A percentile compares a stretch with the other conserved stretches of the same genome.
Conservation (phyloP, 1,284 basidiomycete species). For the Caloboletus inedulis region DNA sequence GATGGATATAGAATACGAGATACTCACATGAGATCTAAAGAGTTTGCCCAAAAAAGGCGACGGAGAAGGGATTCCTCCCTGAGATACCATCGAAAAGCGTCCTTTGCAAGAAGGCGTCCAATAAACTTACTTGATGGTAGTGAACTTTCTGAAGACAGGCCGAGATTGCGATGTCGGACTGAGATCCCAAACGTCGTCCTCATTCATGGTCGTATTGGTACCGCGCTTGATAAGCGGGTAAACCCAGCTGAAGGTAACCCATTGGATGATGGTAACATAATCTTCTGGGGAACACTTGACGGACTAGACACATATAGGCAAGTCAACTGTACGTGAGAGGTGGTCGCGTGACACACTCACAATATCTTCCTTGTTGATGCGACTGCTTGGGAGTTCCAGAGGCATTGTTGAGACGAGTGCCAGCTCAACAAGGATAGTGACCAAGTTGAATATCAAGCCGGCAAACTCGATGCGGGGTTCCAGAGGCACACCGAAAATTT, state of each 20-base stretch:
- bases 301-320: slow-evolving; percentile 31
- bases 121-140: slow-evolving; percentile 31
- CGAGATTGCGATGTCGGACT: slow-evolving; percentile 53
- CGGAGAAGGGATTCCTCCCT: slow-evolving; percentile 56
- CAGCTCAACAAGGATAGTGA: slow-evolving; percentile 36
- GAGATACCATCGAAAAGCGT: not conserved
- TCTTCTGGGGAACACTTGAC: slow-evolving; percentile 57
- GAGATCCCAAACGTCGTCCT: slow-evolving; percentile 58
- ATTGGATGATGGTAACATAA: slow-evolving; percentile 59
- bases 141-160: slow-evolving; percentile 50
- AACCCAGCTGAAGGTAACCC: slow-evolving; percentile 71
- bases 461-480: slow-evolving; percentile 28
- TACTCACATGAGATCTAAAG: slow-evolving; percentile 61
- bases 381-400: slow-evolving; percentile 40
- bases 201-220: slow-evolving; percentile 47
- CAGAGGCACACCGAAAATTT: slow-evolving; percentile 31
- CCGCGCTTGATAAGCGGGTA: slow-evolving; percentile 53
- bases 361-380: slow-evolving; percentile 38
- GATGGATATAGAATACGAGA: not conserved
- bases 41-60: slow-evolving; percentile 65
- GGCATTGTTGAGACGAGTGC: slow-evolving; percentile 41
- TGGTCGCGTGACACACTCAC: slow-evolving; percentile 30
- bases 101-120: slow-evolving; percentile 14
- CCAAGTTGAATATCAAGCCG: slow-evolving; percentile 36
- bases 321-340: not conserved